Evolutionary conservation across 2,329 filamentous ascomycete species (phyloP).

Genomic region (Elsinoe perseae): DNA sequence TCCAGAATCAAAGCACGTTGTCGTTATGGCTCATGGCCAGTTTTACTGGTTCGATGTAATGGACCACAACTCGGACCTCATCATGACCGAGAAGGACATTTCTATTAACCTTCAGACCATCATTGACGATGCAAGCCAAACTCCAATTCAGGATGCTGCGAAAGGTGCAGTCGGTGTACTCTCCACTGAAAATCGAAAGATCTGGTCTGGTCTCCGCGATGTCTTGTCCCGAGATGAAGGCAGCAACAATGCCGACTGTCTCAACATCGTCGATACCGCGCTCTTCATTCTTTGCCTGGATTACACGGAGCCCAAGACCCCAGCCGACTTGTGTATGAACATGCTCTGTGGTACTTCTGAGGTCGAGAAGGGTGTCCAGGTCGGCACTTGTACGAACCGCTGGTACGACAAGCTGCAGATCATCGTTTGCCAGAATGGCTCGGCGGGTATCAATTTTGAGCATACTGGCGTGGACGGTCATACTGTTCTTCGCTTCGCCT

Average conservation of each 20-base stretch:
- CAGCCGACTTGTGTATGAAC: slow-evolving; percentile 85
- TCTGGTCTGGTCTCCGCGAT: slow-evolving; percentile 87
- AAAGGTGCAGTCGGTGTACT: slow-evolving; percentile 88
- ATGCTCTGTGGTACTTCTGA: slow-evolving; percentile 96
- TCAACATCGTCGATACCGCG: slow-evolving; percentile 91
- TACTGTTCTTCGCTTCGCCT: slow-evolving; percentile 91
- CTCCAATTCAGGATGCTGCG: slow-evolving; percentile 87
- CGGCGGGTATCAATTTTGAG: slow-evolving; percentile 97
- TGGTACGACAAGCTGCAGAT: slow-evolving; percentile 99
- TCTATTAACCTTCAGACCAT: slow-evolving; percentile 87
- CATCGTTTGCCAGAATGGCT: slow-evolving; percentile 97
- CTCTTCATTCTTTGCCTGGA: slow-evolving; percentile 89
- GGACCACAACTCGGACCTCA: slow-evolving; percentile 86
- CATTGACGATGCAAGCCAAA: slow-evolving; percentile 80
- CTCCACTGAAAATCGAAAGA: slow-evolving; percentile 92
- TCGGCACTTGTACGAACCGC: slow-evolving; percentile 93
- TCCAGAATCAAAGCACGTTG: slow-evolving; percentile 82
- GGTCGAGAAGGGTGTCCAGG: slow-evolving; percentile 86
- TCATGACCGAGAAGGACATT: slow-evolving; percentile 95
- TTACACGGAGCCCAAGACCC: slow-evolving; percentile 75
- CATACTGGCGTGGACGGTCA: slow-evolving; percentile 97
- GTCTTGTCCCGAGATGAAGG: slow-evolving; percentile 75
- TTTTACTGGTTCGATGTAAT: slow-evolving; percentile 99
- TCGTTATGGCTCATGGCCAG: slow-evolving; percentile 88
- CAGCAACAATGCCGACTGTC: slow-evolving; percentile 90